A percentile compares a stretch with the other conserved stretches of the same genome.
These are phyloP conservation scores for Acorus calamus DNA, from an alignment of 106 monocot species.

Conservation along the genomic window DNA sequence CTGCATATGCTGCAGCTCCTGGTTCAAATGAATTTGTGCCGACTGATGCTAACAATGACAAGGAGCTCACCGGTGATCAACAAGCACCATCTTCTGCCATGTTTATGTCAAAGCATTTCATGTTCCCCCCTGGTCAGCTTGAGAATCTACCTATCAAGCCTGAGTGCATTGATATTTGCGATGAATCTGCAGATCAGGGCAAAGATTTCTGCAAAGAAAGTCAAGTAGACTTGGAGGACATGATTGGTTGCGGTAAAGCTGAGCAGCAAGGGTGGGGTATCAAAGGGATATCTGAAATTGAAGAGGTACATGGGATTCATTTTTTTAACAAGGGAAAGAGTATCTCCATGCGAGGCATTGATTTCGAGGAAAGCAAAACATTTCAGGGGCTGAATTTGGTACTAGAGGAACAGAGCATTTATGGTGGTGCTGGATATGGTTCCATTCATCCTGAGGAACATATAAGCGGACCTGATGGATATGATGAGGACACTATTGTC, in stretches of 20 bases:
- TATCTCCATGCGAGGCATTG: background rate
- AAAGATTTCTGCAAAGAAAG: background rate
- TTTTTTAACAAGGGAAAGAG: slow-evolving; percentile 1
- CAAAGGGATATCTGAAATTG: background rate
- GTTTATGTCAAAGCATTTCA: slow-evolving; percentile 11
- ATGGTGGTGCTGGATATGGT: background rate
- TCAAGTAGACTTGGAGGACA: background rate
- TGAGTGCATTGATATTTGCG: background rate
- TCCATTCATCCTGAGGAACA: background rate
- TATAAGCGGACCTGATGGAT: background rate
- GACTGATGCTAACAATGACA: background rate
- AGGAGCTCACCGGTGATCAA: too few relatives aligned
- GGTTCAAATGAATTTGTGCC: background rate
- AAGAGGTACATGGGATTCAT: background rate
- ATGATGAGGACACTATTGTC: background rate
- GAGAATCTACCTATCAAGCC: slow-evolving; percentile 8
- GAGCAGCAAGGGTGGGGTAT: background rate
- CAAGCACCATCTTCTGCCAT: background rate
- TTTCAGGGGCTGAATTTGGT: background rate
- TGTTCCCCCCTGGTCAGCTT: slow-evolving; percentile 3
- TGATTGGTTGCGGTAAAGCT: background rate
- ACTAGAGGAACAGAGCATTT: background rate
- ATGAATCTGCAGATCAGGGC: background rate
- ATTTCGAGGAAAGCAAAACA: background rate
- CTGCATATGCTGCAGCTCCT: slow-evolving; percentile 17